Evolutionary conservation across 1,284 basidiomycete genomes (phyloP), one percentile per base, ranked within the genome.

Genomic region (Ustilago xerochloae): DNA sequence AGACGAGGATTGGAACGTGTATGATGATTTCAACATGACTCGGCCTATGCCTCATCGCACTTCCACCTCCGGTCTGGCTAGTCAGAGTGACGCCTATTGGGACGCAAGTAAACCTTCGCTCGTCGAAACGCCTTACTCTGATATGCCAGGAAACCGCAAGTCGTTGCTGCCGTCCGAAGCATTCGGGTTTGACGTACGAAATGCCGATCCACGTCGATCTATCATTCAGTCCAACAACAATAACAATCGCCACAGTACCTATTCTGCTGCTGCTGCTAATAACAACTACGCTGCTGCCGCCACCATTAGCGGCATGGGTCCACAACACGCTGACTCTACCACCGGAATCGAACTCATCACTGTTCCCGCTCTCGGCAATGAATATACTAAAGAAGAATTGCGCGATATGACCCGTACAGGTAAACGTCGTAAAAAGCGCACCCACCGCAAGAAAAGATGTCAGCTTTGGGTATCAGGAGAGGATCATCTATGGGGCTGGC

Each of bases 1-100:
- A 4, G 78, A 77, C 12, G 63, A 79, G 18, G 75, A 79, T 39
- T 81, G 80, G 80, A 80, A 81, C 45, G 78, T 81, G 15, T 81
- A 81, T 51, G 80, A 81, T 39, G 80, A 81, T 45, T 81, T 81
- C 63, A 81, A 81, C 69, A 81, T 76, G 61, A 68, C 66, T 10
- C 62, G 75, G 5, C 75, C 77, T 24, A 41, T 62, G 52, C 58
- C 70, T 6, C 57, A 75, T 26, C 58, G 74, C 46, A 43, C 52
- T 7, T 61, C 73, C 10, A 58, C 60, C 5, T 54, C 63, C 4
- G 62, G 51, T 0, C 28, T 65, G 6, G 57, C 63, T 7, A 41
- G 50, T 16, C 56, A 62, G 58, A 52, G 53, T 29, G 58, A 65
- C 32, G 68, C 54, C 4, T 68, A 68, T 28, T 72, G 68, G 66